Evolutionary conservation across 371 early-diverging fungal species (phyloP).

Genomic region (Mortierella sp.): DNA sequence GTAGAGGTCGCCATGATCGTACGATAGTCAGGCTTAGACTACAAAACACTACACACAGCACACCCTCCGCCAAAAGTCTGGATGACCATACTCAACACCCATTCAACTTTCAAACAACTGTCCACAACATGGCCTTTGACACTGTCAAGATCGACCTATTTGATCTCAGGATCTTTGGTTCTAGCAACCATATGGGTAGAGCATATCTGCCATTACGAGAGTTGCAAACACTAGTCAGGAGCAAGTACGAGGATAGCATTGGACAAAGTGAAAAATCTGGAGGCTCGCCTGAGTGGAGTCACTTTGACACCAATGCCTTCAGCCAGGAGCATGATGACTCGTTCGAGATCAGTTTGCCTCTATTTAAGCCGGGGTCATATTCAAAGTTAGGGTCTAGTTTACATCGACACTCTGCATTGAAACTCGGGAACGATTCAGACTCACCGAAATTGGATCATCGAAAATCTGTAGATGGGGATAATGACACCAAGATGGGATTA

Average conservation of each 20-base stretch:
- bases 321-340: conserved; percentile 3
- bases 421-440: not conserved
- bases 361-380: conserved; percentile 6
- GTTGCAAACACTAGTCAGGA: not conserved
- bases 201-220: conserved; percentile 1
- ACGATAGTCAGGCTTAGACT: conserved; percentile 3
- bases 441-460: not conserved
- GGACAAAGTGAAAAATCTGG: not conserved
- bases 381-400: not conserved
- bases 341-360: conserved; percentile 1
- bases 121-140: conserved; percentile 3
- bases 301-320: not conserved
- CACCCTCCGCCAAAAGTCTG: not conserved
- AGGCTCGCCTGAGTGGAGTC: not conserved
- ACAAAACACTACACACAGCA: not conserved
- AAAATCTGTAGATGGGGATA: not conserved
- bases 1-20: not conserved
- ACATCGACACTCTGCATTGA: not conserved
- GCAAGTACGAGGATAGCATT: not conserved
- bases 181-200: not conserved
- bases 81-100: conserved; percentile 3
- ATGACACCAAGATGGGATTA: not conserved
- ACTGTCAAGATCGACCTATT: conserved; percentile 7
- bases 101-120: not conserved
- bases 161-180: not conserved